Conservation (phyloP, 208 protist genomes). For the Wallacemonas sp. region DNA sequence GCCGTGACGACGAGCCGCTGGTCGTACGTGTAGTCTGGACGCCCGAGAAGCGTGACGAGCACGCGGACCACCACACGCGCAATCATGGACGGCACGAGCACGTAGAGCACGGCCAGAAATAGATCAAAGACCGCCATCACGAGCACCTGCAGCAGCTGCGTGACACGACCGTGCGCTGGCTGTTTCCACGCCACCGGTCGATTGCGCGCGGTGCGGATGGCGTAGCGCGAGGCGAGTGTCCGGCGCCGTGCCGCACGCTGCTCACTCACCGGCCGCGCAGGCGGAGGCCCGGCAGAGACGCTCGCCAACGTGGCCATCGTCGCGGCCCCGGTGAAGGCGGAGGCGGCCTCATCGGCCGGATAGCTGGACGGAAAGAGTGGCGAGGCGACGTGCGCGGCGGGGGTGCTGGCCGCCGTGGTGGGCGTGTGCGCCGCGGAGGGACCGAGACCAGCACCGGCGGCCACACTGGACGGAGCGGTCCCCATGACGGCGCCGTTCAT, state of each 20-base stretch:
- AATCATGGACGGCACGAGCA: constrained; percentile 42
- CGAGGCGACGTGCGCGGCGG: background rate
- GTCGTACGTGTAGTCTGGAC: constrained; percentile 52
- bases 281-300: background rate
- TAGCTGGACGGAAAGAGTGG: background rate
- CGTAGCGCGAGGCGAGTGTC: constrained; percentile 47
- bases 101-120: constrained; percentile 38
- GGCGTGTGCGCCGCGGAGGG: background rate
- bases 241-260: constrained; percentile 13
- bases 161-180: background rate
- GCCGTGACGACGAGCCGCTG: constrained; percentile 28
- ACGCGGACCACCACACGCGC: constrained; percentile 36
- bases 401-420: constrained; percentile 4
- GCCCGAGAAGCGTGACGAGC: constrained; percentile 21
- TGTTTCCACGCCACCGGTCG: constrained; percentile 14
- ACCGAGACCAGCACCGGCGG: too few relatives aligned
- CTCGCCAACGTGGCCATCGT: background rate
- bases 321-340: background rate
- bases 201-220: constrained; percentile 26
- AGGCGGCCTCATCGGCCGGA: background rate
- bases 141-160: background rate
- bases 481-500: background rate
- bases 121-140: constrained; percentile 34
- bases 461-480: background rate
- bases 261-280: constrained; percentile 2